phyloP scores from a whole-genome alignment of 495 filamentous ascomycete genomes.

The Xylaria nigripes region DNA sequence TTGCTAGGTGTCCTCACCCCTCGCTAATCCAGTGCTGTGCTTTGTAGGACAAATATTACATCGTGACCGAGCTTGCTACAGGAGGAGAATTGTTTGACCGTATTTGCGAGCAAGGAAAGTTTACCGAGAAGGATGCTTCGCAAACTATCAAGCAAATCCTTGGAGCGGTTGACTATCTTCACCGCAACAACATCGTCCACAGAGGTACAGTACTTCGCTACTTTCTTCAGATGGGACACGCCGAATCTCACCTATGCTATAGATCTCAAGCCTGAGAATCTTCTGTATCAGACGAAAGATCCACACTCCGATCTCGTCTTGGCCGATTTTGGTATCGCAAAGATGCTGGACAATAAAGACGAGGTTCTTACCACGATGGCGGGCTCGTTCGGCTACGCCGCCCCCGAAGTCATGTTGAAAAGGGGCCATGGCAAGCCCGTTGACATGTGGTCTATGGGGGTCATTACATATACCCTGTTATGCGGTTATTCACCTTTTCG shows the following conservation, averaged over 20 bases:
- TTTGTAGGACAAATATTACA: slow-evolving; percentile 97
- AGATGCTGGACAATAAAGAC: slow-evolving; percentile 86
- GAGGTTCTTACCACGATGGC: slow-evolving; percentile 97
- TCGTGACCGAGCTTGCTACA: slow-evolving; percentile 93
- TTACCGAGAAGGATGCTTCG: slow-evolving; percentile 97
- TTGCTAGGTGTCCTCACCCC: neutral
- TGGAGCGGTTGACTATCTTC: slow-evolving; percentile 89
- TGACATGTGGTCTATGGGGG: slow-evolving; percentile 98
- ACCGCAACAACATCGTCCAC: slow-evolving; percentile 92
- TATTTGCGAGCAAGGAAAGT: slow-evolving; percentile 96
- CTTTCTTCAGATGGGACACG: neutral
- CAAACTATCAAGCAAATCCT: slow-evolving; percentile 94
- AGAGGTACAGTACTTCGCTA: slow-evolving; percentile 52
- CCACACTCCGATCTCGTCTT: slow-evolving; percentile 78
- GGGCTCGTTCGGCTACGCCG: slow-evolving; percentile 95
- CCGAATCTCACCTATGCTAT: slow-evolving; percentile 3
- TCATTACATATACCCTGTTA: slow-evolving; percentile 98
- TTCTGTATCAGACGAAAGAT: slow-evolving; percentile 79
- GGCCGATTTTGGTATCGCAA: slow-evolving; percentile 97
- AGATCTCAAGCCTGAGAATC: slow-evolving; percentile 98
- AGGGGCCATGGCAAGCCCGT: slow-evolving; percentile 97
- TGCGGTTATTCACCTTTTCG: slow-evolving; percentile 98
- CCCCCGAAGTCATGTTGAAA: slow-evolving; percentile 97
- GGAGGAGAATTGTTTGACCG: slow-evolving; percentile 97
- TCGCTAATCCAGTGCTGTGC: slow-evolving; percentile 2